Evolutionary conservation across 2,329 filamentous ascomycete species (phyloP).

Genomic region (Pseudonectria buxi): DNA sequence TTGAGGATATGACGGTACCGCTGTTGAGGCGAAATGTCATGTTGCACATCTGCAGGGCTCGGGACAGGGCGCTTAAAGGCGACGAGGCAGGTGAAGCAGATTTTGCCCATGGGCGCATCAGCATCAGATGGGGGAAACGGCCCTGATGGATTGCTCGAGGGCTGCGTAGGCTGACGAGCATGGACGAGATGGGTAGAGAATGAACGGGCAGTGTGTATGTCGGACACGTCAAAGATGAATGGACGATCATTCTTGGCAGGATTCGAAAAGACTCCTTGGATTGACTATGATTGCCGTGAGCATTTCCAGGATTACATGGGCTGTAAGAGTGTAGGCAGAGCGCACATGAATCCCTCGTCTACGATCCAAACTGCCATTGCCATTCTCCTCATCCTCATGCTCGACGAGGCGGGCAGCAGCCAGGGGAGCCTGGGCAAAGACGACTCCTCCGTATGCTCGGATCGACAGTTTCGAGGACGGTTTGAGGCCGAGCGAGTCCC

Average conservation of each 20-base stretch:
- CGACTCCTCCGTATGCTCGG: constrained; percentile 31
- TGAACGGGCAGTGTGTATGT: constrained; percentile 37
- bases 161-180: constrained; percentile 37
- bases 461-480: constrained; percentile 10
- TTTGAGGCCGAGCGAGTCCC: constrained; percentile 15
- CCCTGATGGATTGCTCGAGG: constrained; percentile 30
- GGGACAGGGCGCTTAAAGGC: constrained; percentile 42
- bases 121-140: constrained; percentile 35
- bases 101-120: constrained; percentile 29
- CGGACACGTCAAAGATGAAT: constrained; percentile 44
- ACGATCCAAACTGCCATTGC: constrained; percentile 4
- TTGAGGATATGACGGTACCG: constrained; percentile 37
- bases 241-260: constrained; percentile 41
- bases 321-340: background rate
- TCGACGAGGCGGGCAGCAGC: constrained; percentile 29
- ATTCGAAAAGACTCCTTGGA: constrained; percentile 50
- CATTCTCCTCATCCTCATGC: constrained; percentile 20
- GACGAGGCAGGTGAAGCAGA: constrained; percentile 45
- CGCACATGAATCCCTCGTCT: constrained; percentile 33
- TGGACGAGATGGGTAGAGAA: constrained; percentile 45
- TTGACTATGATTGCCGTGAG: constrained; percentile 33
- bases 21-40: constrained; percentile 30
- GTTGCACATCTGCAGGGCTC: constrained; percentile 33
- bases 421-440: constrained; percentile 31
- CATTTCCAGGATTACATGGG: background rate